Evolutionary conservation across 1,139 yeast species (phyloP), one percentile per base, ranked within the genome.

Genomic region (Suhomyces panamericanus): DNA sequence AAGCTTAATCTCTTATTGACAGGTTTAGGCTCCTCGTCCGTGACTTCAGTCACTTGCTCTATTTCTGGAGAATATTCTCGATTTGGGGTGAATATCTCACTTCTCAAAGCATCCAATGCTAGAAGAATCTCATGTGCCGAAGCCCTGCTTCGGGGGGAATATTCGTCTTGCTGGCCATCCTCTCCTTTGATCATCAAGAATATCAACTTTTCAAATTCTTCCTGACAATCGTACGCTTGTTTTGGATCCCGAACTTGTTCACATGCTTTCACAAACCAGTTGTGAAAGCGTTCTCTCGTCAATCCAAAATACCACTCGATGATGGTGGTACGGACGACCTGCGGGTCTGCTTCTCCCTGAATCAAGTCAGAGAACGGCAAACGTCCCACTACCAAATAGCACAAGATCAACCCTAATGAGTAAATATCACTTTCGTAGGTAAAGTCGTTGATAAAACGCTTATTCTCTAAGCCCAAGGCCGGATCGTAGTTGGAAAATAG

Each of bases 391-490:
- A 91, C 81, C 44, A 89, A 63, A 60, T 78, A 87, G 59, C 87
- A 83, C 39, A 88, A 64, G 29, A 88, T 85, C 80, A 90, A 78
- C 0, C 96, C 97, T 32, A 89, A 62, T 0, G 96, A 85, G 59
- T 87, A 89, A 41, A 87, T 75, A 62, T 89, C 97, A 27, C 96
- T 82, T 39, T 80, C 78, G 56, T 77, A 81, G 8, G 84, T 77
- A 56, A 85, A 87, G 42, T 84, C 81, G 32, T 74, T 58, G 29
- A 59, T 70, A 38, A 75, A 63, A 11, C 52, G 54, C 36, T 55
- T 56, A n/a, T 47, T 43, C 24, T 52, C 57, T 10, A 41, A 38
- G 5, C 53, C 54, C 32, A 49, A 39, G 9, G 53, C 43, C 2
- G 63, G 59, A 16, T 63, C 69, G 51, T 37, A 53, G 42, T 47